Evolutionary conservation across 2,329 filamentous ascomycete genomes (phyloP).

Genomic region (Byssoonygena ceratinophila): DNA sequence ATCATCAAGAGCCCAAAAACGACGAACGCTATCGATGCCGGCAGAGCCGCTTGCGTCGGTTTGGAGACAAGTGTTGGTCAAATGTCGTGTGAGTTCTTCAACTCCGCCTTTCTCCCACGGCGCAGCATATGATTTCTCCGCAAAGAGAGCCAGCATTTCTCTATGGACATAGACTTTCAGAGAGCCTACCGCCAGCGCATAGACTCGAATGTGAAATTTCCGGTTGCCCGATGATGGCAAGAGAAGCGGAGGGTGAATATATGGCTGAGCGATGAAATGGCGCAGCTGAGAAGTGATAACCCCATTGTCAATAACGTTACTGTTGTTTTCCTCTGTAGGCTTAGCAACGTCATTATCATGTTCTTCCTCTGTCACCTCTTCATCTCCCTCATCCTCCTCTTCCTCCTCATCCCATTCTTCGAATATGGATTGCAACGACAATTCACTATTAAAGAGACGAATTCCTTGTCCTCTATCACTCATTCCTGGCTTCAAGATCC

Average conservation of each 20-base stretch:
- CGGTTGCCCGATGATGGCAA: conserved; percentile 51
- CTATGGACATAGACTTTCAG: conserved; percentile 77
- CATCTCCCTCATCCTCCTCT: conserved; percentile 56
- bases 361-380: conserved; percentile 29
- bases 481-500: conserved; percentile 98
- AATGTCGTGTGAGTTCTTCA: conserved; percentile 58
- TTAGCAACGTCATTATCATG: conserved; percentile 21
- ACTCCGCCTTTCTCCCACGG: conserved; percentile 42
- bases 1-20: conserved; percentile 60
- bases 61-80: conserved; percentile 95
- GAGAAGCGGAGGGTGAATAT: conserved; percentile 80
- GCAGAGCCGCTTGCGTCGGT: conserved; percentile 34
- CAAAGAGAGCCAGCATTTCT: conserved; percentile 88
- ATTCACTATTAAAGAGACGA: conserved; percentile 72
- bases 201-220: conserved; percentile 93
- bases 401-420: conserved; percentile 73
- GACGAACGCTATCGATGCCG: conserved; percentile 55
- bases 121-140: conserved; percentile 58
- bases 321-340: background rate
- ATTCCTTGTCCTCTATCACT: conserved; percentile 93
- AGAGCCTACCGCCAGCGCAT: conserved; percentile 70
- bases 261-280: conserved; percentile 92
- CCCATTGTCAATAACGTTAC: conserved; percentile 26
- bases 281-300: conserved; percentile 84
- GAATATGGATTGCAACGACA: conserved; percentile 76